A percentile compares a stretch with the other conserved stretches of the same genome.
These are phyloP conservation scores for Arthroderma sp. DNA, from an alignment of 2,329 filamentous ascomycete species.

Conservation along the genomic window DNA sequence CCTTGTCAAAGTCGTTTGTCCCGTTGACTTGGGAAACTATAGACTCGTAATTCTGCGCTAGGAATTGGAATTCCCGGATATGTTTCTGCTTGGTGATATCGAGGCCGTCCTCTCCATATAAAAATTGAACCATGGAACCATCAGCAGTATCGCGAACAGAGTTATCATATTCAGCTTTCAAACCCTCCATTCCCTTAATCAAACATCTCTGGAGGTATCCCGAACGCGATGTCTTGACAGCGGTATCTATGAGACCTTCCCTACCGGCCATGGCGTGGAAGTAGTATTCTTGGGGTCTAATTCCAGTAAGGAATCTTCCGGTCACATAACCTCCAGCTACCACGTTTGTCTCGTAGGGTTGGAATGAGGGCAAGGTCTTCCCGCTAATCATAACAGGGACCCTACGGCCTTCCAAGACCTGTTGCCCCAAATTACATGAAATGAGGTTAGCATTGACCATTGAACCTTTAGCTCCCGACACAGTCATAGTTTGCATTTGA, in stretches of 20 bases:
- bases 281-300: slow-evolving; percentile 94
- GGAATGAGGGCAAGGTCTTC: slow-evolving; percentile 89
- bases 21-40: slow-evolving; percentile 66
- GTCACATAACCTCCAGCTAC: slow-evolving; percentile 87
- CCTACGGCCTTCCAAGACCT: slow-evolving; percentile 85
- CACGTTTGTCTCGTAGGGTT: slow-evolving; percentile 76
- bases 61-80: slow-evolving; percentile 76
- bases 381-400: slow-evolving; percentile 97
- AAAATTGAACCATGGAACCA: slow-evolving; percentile 82
- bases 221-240: slow-evolving; percentile 93
- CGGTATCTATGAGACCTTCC: slow-evolving; percentile 96
- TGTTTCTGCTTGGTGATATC: slow-evolving; percentile 93
- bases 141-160: slow-evolving; percentile 81
- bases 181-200: slow-evolving; percentile 96
- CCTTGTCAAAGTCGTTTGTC: slow-evolving; percentile 38
- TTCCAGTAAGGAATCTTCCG: slow-evolving; percentile 93
- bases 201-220: slow-evolving; percentile 94
- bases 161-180: slow-evolving; percentile 83
- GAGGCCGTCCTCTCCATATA: slow-evolving; percentile 92
- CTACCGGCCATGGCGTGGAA: slow-evolving; percentile 99
- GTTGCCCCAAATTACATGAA: slow-evolving; percentile 92
- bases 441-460: slow-evolving; percentile 93
- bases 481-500: slow-evolving; percentile 98
- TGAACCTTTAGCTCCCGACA: slow-evolving; percentile 86
- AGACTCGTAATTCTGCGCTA: slow-evolving; percentile 72